phyloP scores from a whole-genome alignment of 163 green algal genomes.

The Chlamydomonas reinhardtii region DNA sequence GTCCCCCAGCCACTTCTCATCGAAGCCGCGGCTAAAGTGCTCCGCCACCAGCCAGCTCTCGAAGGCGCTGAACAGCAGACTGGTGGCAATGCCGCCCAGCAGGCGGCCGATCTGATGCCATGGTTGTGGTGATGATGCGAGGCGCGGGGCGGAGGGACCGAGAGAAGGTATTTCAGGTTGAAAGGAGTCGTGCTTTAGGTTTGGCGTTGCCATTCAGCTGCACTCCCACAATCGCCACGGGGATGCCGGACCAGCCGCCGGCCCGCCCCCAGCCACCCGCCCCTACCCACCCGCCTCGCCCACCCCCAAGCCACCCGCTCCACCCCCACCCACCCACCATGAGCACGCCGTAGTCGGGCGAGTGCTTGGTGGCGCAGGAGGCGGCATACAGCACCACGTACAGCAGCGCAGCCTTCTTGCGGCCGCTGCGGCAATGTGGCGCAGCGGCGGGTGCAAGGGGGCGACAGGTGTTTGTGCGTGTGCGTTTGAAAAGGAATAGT shows the following conservation, averaged over 20 bases:
- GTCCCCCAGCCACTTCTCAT: constrained; percentile 83
- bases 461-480: not conserved
- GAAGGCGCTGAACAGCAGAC: constrained; percentile 91
- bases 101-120: constrained; percentile 80
- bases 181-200: too few relatives aligned
- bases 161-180: not conserved
- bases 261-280: too few relatives aligned
- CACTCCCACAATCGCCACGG: too few relatives aligned
- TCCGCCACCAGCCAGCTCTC: constrained; percentile 98
- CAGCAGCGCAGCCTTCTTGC: constrained; percentile 78
- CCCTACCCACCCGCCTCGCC: too few relatives aligned
- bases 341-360: constrained; percentile 76
- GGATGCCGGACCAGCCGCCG: too few relatives aligned
- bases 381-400: constrained; percentile 81
- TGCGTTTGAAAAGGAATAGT: too few relatives aligned
- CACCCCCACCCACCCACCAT: constrained; percentile 60
- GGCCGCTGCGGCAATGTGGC: constrained; percentile 64
- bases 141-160: not conserved
- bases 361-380: constrained; percentile 89
- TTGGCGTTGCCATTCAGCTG: too few relatives aligned
- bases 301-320: too few relatives aligned
- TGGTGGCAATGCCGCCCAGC: constrained; percentile 87
- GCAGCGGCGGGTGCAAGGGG: too few relatives aligned
- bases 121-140: too few relatives aligned
- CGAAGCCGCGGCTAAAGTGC: constrained; percentile 90